Evolutionary conservation across 768 basidiomycete genomes (phyloP).

Genomic region (Strobilomyces dryophilus): DNA sequence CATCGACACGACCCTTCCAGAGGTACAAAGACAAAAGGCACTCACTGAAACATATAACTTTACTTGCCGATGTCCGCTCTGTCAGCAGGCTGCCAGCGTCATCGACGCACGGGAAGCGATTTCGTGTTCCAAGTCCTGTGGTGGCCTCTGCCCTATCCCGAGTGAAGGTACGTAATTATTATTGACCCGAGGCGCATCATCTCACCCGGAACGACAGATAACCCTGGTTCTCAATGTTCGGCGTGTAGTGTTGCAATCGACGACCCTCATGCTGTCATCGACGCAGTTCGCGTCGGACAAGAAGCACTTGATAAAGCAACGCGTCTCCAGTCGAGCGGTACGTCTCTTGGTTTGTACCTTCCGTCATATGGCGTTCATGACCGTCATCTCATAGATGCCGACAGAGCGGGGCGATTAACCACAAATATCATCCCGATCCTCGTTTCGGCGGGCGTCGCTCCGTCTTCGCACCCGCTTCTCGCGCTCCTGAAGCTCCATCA

Average conservation of each 20-base stretch:
- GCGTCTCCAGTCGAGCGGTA: constrained; percentile 56
- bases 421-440: constrained; percentile 65
- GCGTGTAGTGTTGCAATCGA: constrained; percentile 50
- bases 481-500: constrained; percentile 69
- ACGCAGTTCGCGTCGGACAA: constrained; percentile 64
- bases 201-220: constrained; percentile 36
- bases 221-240: constrained; percentile 44
- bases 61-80: constrained; percentile 63
- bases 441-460: constrained; percentile 51
- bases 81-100: constrained; percentile 25
- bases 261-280: constrained; percentile 51
- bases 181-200: background rate
- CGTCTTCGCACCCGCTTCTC: constrained; percentile 74
- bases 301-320: constrained; percentile 75
- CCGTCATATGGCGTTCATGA: background rate
- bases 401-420: constrained; percentile 55
- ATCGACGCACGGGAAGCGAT: constrained; percentile 68
- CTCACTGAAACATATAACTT: constrained; percentile 79
- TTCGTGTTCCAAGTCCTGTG: constrained; percentile 66
- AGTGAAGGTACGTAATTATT: constrained; percentile 45
- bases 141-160: constrained; percentile 57
- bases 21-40: constrained; percentile 45
- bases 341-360: constrained; percentile 2
- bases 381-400: constrained; percentile 42
- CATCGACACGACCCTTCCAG: constrained; percentile 77